A percentile compares a stretch with the other conserved stretches of the same genome.
phyloP scores from a whole-genome alignment of 208 protist genomes.

The Angomonas deanei region DNA sequence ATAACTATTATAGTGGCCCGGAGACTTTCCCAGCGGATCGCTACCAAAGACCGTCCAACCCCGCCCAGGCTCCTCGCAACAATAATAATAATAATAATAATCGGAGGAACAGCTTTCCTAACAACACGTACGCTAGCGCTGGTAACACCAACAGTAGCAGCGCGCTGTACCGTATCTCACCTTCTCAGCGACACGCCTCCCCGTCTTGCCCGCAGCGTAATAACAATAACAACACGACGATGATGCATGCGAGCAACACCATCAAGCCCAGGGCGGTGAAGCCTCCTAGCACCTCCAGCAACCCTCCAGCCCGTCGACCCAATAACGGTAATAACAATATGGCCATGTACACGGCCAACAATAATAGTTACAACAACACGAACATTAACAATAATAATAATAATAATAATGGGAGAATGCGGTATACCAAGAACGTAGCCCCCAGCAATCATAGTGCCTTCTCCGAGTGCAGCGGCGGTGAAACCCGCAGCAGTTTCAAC shows the following conservation, averaged over 20 bases:
- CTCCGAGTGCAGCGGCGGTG: slow-evolving; percentile 79
- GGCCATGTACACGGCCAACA: not conserved
- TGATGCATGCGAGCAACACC: not conserved
- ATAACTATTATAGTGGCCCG: no score
- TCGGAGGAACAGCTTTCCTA: not conserved
- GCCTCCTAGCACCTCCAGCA: not conserved
- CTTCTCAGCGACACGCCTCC: slow-evolving; percentile 5
- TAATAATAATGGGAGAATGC: slow-evolving; percentile 14
- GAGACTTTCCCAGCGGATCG: no score
- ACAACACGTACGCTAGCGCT: not conserved
- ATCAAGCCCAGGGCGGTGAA: not conserved
- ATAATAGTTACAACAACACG: slow-evolving; percentile 2
- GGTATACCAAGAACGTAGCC: slow-evolving; percentile 50
- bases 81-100: slow-evolving; percentile 6
- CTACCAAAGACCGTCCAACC: no score
- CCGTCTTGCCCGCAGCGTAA: not conserved
- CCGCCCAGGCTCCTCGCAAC: no score
- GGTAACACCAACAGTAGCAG: not conserved
- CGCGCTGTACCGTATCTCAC: not conserved
- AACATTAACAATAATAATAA: slow-evolving; percentile 1
- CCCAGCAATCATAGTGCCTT: slow-evolving; percentile 77
- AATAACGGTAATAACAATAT: not conserved
- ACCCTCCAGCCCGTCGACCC: not conserved
- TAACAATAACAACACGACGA: not conserved
- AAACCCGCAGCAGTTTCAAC: slow-evolving; percentile 55